phyloP scores from a whole-genome alignment of 495 filamentous ascomycete species.

The Xylaria longipes region DNA sequence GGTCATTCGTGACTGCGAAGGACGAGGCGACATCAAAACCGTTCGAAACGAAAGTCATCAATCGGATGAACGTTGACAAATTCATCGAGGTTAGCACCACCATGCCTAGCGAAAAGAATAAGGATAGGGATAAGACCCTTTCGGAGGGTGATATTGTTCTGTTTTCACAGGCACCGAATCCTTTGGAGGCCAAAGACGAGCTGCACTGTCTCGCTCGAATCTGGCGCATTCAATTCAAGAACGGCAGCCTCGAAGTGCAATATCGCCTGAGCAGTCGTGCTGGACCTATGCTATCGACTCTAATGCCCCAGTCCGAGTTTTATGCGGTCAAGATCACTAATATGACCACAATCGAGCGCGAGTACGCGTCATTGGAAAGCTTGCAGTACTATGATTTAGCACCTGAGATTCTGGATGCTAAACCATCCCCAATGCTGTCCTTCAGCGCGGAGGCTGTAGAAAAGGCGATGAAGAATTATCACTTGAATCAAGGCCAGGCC shows the following conservation, averaged over 20 bases:
- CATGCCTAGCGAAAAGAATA: constrained; percentile 70
- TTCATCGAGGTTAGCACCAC: constrained; percentile 90
- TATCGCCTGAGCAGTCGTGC: constrained; percentile 69
- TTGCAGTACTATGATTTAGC: constrained; percentile 95
- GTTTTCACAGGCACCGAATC: constrained; percentile 73
- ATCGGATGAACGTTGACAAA: constrained; percentile 85
- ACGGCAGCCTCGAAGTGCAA: constrained; percentile 78
- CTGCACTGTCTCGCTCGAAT: constrained; percentile 88
- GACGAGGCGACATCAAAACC: constrained; percentile 81
- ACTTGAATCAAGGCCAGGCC: constrained; percentile 88
- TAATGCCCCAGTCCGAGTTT: constrained; percentile 63
- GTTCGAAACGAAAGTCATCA: constrained; percentile 83
- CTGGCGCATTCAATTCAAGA: constrained; percentile 77
- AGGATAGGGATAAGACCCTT: constrained; percentile 74
- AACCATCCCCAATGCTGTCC: constrained; percentile 82
- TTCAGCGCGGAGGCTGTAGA: constrained; percentile 76
- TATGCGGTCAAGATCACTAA: constrained; percentile 82
- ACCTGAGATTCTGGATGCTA: constrained; percentile 85
- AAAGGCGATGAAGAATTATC: constrained; percentile 73
- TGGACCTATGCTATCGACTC: constrained; percentile 44
- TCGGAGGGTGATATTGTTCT: constrained; percentile 89
- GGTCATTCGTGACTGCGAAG: constrained; percentile 85
- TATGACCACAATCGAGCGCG: constrained; percentile 89
- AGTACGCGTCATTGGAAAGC: constrained; percentile 88
- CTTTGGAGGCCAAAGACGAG: constrained; percentile 64